Conservation (phyloP, 1,139 yeast species). For the Casaregolazyma lundiana region DNA sequence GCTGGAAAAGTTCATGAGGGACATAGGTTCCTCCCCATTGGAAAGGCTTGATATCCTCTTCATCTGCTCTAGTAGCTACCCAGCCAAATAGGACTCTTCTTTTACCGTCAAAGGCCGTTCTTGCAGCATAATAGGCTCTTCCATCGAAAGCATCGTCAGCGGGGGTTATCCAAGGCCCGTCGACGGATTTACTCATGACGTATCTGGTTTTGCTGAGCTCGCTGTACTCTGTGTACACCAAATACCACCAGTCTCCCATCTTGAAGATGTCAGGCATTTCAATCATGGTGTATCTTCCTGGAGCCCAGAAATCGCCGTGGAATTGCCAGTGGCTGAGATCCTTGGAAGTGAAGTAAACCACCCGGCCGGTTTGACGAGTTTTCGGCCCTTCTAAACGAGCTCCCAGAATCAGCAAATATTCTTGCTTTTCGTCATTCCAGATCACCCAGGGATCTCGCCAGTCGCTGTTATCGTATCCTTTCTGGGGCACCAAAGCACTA, state of each 20-base stretch:
- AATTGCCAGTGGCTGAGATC: constrained; percentile 10
- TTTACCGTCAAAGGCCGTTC: constrained; percentile 13
- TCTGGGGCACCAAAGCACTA: constrained; percentile 6
- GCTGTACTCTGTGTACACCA: constrained; percentile 13
- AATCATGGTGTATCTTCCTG: constrained; percentile 11
- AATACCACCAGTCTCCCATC: constrained; percentile 12
- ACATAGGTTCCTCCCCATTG: constrained; percentile 13
- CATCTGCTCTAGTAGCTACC: constrained; percentile 13
- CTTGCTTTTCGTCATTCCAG: constrained; percentile 11
- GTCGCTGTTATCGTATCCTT: constrained; percentile 11
- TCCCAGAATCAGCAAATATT: constrained; percentile 11
- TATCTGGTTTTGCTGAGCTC: constrained; percentile 13
- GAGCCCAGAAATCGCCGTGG: constrained; percentile 13
- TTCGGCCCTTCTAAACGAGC: constrained; percentile 12
- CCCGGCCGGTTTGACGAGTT: constrained; percentile 12
- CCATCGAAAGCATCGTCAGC: constrained; percentile 13
- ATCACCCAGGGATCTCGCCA: constrained; percentile 14
- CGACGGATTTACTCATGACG: constrained; percentile 11
- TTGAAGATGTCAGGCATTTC: constrained; percentile 14
- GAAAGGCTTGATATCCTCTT: constrained; percentile 13
- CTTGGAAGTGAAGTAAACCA: constrained; percentile 12
- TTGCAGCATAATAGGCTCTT: constrained; percentile 12
- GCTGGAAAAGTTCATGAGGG: constrained; percentile 12
- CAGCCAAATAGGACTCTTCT: constrained; percentile 12
- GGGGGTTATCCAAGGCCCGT: constrained; percentile 14